Percentiles rank a stretch among this genome's conserved stretches.
These are phyloP conservation scores for Aspergillus ochraceus DNA, from an alignment of 2,329 filamentous ascomycete species.

Conservation along the genomic window DNA sequence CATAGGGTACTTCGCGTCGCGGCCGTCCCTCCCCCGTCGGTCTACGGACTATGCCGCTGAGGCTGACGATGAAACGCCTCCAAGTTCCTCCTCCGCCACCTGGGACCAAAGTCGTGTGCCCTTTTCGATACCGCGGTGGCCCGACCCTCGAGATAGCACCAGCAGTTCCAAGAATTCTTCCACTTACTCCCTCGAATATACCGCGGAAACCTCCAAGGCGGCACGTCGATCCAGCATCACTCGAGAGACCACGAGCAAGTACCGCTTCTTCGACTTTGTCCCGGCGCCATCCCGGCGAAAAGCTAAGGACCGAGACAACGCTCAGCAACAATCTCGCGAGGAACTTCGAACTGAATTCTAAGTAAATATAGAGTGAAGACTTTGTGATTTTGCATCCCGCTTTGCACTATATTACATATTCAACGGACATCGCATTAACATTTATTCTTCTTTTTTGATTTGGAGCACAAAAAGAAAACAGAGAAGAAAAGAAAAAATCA, in stretches of 20 bases:
- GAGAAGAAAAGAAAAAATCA: not conserved
- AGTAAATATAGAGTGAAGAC: constrained; percentile 7
- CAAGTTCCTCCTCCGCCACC: constrained; percentile 44
- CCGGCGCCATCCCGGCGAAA: constrained; percentile 43
- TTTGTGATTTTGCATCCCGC: not conserved
- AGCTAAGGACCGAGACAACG: constrained; percentile 40
- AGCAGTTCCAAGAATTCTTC: constrained; percentile 49
- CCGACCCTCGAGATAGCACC: constrained; percentile 43
- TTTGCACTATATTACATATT: not conserved
- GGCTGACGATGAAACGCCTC: constrained; percentile 46
- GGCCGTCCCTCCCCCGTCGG: constrained; percentile 39
- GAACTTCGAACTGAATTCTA: constrained; percentile 34
- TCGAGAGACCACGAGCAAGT: constrained; percentile 41
- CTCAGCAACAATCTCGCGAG: constrained; percentile 34
- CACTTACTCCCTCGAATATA: constrained; percentile 45
- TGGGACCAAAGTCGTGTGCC: constrained; percentile 45
- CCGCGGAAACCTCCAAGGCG: constrained; percentile 32
- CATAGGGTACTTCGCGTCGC: constrained; percentile 40
- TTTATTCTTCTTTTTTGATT: not conserved
- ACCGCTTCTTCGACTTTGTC: constrained; percentile 47
- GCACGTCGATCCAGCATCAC: constrained; percentile 39
- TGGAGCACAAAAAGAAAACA: not conserved
- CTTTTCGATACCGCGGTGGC: constrained; percentile 41
- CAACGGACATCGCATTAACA: not conserved
- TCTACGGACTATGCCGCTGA: constrained; percentile 40